Evolutionary conservation across 495 filamentous ascomycete genomes (phyloP), one percentile per base, ranked within the genome.

Genomic region (Aspergillus cavernicola): DNA sequence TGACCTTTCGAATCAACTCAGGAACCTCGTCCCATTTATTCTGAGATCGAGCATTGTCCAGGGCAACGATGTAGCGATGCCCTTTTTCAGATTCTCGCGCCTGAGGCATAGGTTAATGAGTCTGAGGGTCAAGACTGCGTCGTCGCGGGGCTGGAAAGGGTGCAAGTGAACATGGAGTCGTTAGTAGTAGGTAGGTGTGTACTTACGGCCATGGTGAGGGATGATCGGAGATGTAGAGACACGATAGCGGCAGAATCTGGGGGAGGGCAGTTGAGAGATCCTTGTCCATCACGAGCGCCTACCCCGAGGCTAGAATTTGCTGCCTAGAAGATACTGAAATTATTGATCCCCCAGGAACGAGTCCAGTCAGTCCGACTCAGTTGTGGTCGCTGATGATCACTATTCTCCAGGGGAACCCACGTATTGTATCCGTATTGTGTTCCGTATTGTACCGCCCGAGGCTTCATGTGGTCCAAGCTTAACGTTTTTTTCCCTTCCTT

Each of bases 21-120:
- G 87, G 87, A n/a, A 97, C 80, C 24, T 87, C 87, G 55, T 88
- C 80, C 93, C 93, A 98, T 62, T 81, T 84, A 24, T 89, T 90
- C 62, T 92, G 83, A 64, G 88, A 93, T 52, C 93, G 87, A 57
- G 90, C 89, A 59, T 82, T 80, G 63, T 97, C 89, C 58, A 98
- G 82, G 70, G 81, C 82, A 63, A 79, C 75, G 58, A 92, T 76
- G 69, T 96, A 96, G 61, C 84, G 81, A 54, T 78, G 79, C 42
- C 85, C 90, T 74, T 98, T 98, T 52, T 78, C 78, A 39, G 62
- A 61, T 53, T 76, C 73, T 57, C 67, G 69, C 64, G 66, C 68
- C 78, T 56, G 42, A 18, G n/a, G 22, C 38, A 20, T 50, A 6
- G 24, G 45, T 56, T 28, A 56, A 31, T 16, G 26, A 46, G 23